These are phyloP conservation scores for Isabelozyma rhagii DNA, from an alignment of 805 yeast genomes.

Conservation along the genomic window DNA sequence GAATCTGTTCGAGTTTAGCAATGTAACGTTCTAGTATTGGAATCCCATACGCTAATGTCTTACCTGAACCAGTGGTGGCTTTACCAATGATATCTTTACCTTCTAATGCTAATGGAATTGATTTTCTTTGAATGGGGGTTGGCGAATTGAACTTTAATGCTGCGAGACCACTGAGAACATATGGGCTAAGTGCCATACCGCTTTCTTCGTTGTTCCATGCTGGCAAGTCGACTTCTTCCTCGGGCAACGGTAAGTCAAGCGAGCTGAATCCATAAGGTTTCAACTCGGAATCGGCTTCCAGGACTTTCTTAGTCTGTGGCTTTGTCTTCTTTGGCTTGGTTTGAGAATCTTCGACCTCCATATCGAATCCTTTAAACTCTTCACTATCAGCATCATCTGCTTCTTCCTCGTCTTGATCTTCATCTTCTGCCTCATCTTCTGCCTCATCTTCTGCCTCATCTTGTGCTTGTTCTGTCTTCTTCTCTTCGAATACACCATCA, in stretches of 20 bases:
- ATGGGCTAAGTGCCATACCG: constrained; percentile 45
- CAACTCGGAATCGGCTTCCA: constrained; percentile 14
- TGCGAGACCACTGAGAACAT: constrained; percentile 60
- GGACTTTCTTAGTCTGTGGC: constrained; percentile 2
- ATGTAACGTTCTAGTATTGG: constrained; percentile 77
- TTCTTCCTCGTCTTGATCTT: constrained; percentile 7
- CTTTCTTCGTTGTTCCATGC: constrained; percentile 54
- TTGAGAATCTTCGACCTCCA: background rate
- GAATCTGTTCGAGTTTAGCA: constrained; percentile 13
- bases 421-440: constrained; percentile 13
- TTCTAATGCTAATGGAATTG: constrained; percentile 70
- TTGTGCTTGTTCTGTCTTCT: constrained; percentile 15
- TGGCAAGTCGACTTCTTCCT: constrained; percentile 49
- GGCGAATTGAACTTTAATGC: constrained; percentile 62
- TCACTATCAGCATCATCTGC: constrained; percentile 18
- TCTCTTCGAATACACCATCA: constrained; percentile 6
- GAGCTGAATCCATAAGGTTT: constrained; percentile 27
- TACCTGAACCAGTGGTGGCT: constrained; percentile 97
- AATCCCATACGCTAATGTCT: constrained; percentile 91
- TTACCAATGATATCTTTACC: constrained; percentile 90
- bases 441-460: constrained; percentile 13
- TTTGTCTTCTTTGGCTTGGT: background rate
- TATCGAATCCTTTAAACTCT: constrained; percentile 14
- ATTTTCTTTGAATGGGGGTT: constrained; percentile 75
- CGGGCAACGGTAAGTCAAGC: constrained; percentile 25